Base-by-base conservation (phyloP, 352 stramenopile species). In the Globisporangium acanthophoron region DNA sequence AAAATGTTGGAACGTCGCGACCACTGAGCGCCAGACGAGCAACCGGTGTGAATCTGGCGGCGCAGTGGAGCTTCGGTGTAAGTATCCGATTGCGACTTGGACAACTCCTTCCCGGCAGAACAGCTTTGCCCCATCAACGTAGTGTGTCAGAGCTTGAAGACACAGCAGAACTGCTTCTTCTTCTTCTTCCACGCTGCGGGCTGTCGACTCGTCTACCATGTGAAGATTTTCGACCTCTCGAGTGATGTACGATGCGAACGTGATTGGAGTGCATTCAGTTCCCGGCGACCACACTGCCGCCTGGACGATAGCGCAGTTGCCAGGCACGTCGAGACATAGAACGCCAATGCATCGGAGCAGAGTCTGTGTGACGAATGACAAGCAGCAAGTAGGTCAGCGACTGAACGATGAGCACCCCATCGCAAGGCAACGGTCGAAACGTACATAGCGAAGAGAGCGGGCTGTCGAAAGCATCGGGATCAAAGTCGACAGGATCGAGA, bases 91-190 rank as follows among this genome's bases (percentile, higher is more conserved):
- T 1, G 49, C 41, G 12, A 62, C 58, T 3, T 47, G 18, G 2
- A 62, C 15, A 15, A 59, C 56, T 9, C 45, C 60, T 63, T 44
- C 54, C 13, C 44, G 54, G 9, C 46, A 58, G 35, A 66, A 66
- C 33, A 9, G 6, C 18, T 50, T 53, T 8, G 39, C 54, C 5
- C 60, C 60, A 5, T 47, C 60, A 12, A 16, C 12, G 11, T 54
- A 66, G 31, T 59, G 48, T 5, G 54, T 58, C 15, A 66, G 40
- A 15, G 60, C 60, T 47, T 66, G 60, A n/a, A 63, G 49, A 16
- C 54, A 66, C 29, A 66, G 9, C 12, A 66, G 21, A 6, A 63
- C 27, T 3, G 54, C 60, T 58, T 62, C 60, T 5, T 37, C 3
- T 11, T 37, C 33, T 37, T 37, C 6, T 5, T 9, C 11, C 33